Evolutionary conservation across 106 monocot species (phyloP).

Genomic region (Posidonia australis): DNA sequence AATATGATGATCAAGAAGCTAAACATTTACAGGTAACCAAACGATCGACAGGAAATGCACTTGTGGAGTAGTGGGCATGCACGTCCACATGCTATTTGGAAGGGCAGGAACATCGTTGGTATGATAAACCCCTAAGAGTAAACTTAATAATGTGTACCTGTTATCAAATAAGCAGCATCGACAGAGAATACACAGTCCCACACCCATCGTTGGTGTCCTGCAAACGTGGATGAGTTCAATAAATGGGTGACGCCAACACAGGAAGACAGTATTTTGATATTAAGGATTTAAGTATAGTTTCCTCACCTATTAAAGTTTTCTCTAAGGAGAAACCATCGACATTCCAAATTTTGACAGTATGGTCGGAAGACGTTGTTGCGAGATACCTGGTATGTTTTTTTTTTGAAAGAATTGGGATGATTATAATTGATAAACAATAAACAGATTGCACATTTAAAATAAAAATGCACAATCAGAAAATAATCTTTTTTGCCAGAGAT

Average conservation of each 20-base stretch:
- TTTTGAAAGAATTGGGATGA: too few relatives aligned
- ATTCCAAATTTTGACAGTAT: conserved; percentile 96
- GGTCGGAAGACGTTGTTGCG: conserved; percentile 92
- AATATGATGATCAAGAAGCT: too few relatives aligned
- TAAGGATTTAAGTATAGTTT: not conserved
- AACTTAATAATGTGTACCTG: conserved; percentile 34
- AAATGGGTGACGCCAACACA: not conserved
- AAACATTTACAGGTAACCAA: too few relatives aligned
- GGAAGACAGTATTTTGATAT: not conserved
- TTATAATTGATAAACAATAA: not conserved
- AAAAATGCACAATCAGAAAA: too few relatives aligned
- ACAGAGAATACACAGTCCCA: conserved; percentile 98
- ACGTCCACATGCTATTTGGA: too few relatives aligned
- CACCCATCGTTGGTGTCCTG: conserved; percentile 95
- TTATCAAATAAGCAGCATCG: conserved; percentile 93
- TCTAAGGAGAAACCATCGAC: conserved; percentile 90
- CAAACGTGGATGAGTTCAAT: not conserved
- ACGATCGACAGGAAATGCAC: too few relatives aligned
- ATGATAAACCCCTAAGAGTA: too few relatives aligned
- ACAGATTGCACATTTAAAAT: too few relatives aligned
- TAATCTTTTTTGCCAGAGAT: too few relatives aligned
- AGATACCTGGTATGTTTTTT: too few relatives aligned
- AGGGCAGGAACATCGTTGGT: too few relatives aligned
- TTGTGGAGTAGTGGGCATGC: too few relatives aligned
- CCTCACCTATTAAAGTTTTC: conserved; percentile 56